Evolutionary conservation across 1,284 basidiomycete genomes (phyloP), one percentile per base, ranked within the genome.

Genomic region (Ganoderma boninense): DNA sequence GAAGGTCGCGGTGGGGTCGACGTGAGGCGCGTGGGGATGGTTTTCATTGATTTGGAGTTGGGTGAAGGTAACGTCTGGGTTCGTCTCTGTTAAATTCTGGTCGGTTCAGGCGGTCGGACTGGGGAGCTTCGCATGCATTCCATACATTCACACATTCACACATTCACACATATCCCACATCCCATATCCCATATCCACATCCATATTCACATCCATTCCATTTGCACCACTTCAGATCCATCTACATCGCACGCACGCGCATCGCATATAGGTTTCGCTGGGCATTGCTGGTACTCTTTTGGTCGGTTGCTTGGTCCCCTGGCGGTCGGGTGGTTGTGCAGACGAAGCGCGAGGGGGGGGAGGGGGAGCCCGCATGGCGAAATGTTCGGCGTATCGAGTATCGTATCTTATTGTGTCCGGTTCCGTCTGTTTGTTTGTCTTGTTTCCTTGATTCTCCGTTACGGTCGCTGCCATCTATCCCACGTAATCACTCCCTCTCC

Each of bases 1-100:
- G 67, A 62, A 60, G 65, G 56, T 66, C 23, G 57, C 71, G 40
- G 60, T 62, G 40, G 73, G 64, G 46, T 43, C 60, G 40, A 44
- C 56, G 46, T 67, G 69, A 68, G 16, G 11, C 40, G 66, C 20
- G n/a, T 18, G 44, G 4, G 18, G 32, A 26, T 29, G 32, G n/a
- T 4, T 32, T 32, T 32, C 29, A 32, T 44, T 43, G 29, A 32
- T 16, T 46, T 46, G 29, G 62, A 20, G 7, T 35, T n/a, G 40
- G 49, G 20, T 10, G 29, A 43, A 26, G 13, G 54, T 42, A 57
- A 43, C 23, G 63, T 52, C 32, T 26, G 49, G 63, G 49, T n/a
- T 38, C n/a, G 46, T 49, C n/a, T 49, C 46, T 52, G 43, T 26
- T 26, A 23, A 42, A 16, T 18, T 64, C 43, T 49, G 49, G 29